Percentiles rank a stretch among this genome's conserved stretches.
Conservation (phyloP, 1,284 basidiomycete species). For the Pseudozyma hubeiensis region DNA sequence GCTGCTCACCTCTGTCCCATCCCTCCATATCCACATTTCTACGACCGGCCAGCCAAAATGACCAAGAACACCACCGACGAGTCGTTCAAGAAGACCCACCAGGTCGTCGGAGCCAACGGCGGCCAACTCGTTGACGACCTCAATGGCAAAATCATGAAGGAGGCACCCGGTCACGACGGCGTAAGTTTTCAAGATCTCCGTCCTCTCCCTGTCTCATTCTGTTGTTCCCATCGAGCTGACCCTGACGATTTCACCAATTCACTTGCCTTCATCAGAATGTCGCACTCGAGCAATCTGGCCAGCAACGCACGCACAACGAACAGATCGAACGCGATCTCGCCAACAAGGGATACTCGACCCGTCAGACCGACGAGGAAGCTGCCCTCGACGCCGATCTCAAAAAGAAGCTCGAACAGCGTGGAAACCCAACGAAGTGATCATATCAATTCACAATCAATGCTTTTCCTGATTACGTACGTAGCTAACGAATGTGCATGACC, state of each 20-base stretch:
- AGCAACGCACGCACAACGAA: slow-evolving; percentile 33
- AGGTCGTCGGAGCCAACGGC: slow-evolving; percentile 48
- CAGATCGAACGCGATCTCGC: slow-evolving; percentile 41
- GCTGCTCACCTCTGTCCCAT: neutral
- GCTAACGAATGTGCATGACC: too few species aligned
- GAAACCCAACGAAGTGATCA: slow-evolving; percentile 20
- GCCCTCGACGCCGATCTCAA: slow-evolving; percentile 30
- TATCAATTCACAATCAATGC: neutral
- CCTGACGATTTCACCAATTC: neutral
- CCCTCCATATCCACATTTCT: neutral
- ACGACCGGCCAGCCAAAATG: slow-evolving; percentile 12
- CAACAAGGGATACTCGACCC: slow-evolving; percentile 42
- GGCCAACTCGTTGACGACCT: slow-evolving; percentile 42
- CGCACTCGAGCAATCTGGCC: slow-evolving; percentile 17
- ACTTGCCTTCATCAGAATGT: slow-evolving; percentile 24
- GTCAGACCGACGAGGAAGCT: slow-evolving; percentile 31
- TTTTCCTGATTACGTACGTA: neutral
- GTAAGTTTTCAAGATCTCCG: slow-evolving; percentile 19
- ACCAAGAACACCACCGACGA: slow-evolving; percentile 42
- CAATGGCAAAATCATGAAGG: slow-evolving; percentile 44
- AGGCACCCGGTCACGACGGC: slow-evolving; percentile 45
- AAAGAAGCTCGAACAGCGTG: slow-evolving; percentile 46
- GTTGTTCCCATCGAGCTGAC: neutral
- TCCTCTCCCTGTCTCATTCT: neutral
- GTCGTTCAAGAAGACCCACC: slow-evolving; percentile 48